A percentile compares a stretch with the other conserved stretches of the same genome.
These are phyloP conservation scores for Suillus occidentalis DNA, from an alignment of 768 basidiomycete genomes.

Conservation along the genomic window DNA sequence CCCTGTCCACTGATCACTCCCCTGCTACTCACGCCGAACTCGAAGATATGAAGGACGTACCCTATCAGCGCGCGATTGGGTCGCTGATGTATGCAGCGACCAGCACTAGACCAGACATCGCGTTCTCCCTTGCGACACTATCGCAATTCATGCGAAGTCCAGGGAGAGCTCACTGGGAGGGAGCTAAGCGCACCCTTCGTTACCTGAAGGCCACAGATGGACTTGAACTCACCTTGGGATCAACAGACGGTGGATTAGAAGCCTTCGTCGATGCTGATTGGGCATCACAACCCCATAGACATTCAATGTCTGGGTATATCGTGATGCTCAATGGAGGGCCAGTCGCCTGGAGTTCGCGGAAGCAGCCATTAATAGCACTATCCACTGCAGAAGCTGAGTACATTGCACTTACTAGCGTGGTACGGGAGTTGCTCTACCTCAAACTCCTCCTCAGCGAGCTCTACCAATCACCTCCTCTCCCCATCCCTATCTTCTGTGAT, in stretches of 20 bases:
- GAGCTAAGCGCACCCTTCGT: accelerated
- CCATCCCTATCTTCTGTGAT: too few species aligned
- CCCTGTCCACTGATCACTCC: not conserved
- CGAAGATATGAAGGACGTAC: not conserved
- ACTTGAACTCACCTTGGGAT: not conserved
- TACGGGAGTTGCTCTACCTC: not conserved
- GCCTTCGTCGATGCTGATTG: not conserved
- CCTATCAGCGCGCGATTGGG: not conserved
- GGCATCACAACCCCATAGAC: not conserved
- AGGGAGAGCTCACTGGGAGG: not conserved
- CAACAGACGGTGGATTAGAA: not conserved
- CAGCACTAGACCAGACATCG: not conserved
- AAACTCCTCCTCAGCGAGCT: not conserved
- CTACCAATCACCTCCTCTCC: not conserved
- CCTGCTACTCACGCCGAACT: not conserved
- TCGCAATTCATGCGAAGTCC: not conserved
- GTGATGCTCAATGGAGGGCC: not conserved
- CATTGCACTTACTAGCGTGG: not conserved
- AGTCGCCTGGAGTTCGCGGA: not conserved
- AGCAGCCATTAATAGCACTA: not conserved
- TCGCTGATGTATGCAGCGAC: not conserved
- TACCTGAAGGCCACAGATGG: not conserved
- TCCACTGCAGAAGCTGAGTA: not conserved
- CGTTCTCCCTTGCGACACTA: not conserved
- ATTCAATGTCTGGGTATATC: not conserved